Evolutionary conservation across 257 asterid species (phyloP), one percentile per base, ranked within the genome.

Genomic region (Przewalskia tangutica): DNA sequence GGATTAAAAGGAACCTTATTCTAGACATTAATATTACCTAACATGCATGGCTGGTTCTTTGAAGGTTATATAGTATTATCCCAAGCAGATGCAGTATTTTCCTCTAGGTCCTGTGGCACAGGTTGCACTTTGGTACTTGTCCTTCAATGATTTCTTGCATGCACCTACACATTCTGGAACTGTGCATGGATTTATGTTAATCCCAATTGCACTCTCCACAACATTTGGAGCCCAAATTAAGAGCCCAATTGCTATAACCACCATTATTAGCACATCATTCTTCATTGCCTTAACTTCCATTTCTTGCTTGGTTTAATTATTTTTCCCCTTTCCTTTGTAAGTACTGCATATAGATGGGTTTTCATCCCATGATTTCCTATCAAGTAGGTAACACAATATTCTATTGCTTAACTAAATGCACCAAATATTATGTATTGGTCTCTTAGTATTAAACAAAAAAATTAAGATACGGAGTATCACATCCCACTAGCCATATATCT

Each of bases 171-270:
- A 91, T 18, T 56, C 85, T 0, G 89, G 86, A 16, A 84, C 79
- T 17, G 90, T 91, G 82, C 94, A 89, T 68, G 92, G 92, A 84
- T 87, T 82, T 1, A 89, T 63, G 14, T 85, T 75, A 20, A 89
- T 85, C 23, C 94, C 94, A 48, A 89, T 60, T 54, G 88, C 91
- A 84, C 91, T 7, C 83, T 91, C 89, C 88, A 88, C 89, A 27
- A 63, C 59, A 44, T 50, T 44, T 77, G 91, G 91, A 34, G 23
- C 85, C 82, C 80, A 51, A 77, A 81, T 65, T 59, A 84, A 7
- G 20, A 84, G 67, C 54, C 58, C 85, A 44, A 86, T 16, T 34
- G 67, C 16, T 23, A 59, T 51, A 54, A 38, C 71, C 0, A 75
- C 46, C 70, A 83, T 60, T 18, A 59, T 23, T 59, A 59, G 2